phyloP scores from a whole-genome alignment of 1,139 yeast species.

The Petasospora fabianii region DNA sequence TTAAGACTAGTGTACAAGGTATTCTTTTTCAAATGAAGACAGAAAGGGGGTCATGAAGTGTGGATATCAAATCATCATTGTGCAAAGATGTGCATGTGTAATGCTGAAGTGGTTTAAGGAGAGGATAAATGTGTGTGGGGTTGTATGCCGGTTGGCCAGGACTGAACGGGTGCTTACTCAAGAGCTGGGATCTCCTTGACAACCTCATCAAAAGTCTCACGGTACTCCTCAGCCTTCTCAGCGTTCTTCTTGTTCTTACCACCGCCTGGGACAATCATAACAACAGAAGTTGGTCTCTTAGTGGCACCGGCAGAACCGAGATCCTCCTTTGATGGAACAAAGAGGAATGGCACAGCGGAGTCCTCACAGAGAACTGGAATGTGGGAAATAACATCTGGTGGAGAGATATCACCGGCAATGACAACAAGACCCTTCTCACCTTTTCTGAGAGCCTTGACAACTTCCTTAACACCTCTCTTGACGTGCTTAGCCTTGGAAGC shows the following conservation, averaged over 20 bases:
- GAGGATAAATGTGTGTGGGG: too few relatives aligned
- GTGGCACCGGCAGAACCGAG: constrained; percentile 99
- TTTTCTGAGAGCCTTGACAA: constrained; percentile 93
- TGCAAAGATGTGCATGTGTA: not conserved
- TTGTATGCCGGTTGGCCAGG: too few relatives aligned
- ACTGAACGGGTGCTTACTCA: constrained; percentile 1
- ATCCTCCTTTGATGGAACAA: constrained; percentile 96
- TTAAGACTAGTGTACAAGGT: constrained; percentile 6
- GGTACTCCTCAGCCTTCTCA: constrained; percentile 80
- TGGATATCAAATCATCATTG: constrained; percentile 5
- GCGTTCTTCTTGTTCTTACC: constrained; percentile 81
- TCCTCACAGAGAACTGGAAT: constrained; percentile 98
- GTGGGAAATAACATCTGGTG: constrained; percentile 95
- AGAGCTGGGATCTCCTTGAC: constrained; percentile 70
- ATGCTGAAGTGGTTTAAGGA: not conserved
- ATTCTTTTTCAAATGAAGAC: not conserved
- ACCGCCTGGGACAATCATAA: constrained; percentile 96
- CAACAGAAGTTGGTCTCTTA: constrained; percentile 97
- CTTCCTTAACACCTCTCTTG: constrained; percentile 98
- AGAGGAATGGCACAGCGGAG: constrained; percentile 80
- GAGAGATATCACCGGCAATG: constrained; percentile 97
- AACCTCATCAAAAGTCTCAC: constrained; percentile 88
- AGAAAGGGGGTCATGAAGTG: constrained; percentile 4
- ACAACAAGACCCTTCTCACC: constrained; percentile 97
- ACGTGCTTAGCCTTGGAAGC: constrained; percentile 98